phyloP scores from a whole-genome alignment of 2,329 filamentous ascomycete species.

The Pseudogymnoascus sp. region DNA sequence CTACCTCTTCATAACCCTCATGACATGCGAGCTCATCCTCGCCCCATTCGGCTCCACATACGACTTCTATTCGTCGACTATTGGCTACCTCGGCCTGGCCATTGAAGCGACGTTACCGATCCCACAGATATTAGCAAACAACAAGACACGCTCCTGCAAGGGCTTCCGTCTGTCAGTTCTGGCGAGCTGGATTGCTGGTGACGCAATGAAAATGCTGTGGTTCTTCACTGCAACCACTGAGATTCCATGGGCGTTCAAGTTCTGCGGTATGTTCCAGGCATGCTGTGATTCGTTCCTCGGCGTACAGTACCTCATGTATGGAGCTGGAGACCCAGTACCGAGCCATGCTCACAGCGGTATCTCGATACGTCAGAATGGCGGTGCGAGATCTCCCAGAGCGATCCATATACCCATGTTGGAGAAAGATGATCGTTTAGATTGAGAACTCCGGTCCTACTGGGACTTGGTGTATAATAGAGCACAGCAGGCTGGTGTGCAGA shows the following conservation, averaged over 20 bases:
- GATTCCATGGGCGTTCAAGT: constrained; percentile 72
- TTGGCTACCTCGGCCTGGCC: constrained; percentile 68
- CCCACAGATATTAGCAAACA: constrained; percentile 68
- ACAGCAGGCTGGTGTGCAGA: neutral
- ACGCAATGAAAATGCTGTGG: constrained; percentile 82
- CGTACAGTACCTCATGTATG: constrained; percentile 65
- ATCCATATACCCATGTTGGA: constrained; percentile 19
- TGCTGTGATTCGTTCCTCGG: constrained; percentile 67
- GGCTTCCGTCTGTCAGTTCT: constrained; percentile 72
- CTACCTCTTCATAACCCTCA: constrained; percentile 55
- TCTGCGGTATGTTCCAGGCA: constrained; percentile 75
- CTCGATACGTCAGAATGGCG: neutral
- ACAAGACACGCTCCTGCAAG: constrained; percentile 59
- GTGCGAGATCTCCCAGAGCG: constrained; percentile 10
- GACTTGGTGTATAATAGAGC: constrained; percentile 1
- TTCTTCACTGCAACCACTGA: constrained; percentile 64
- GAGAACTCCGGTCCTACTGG: neutral
- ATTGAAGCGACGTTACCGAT: constrained; percentile 76
- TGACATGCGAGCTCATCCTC: constrained; percentile 59
- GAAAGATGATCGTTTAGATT: constrained; percentile 24
- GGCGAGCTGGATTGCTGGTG: constrained; percentile 69
- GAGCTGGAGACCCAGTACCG: constrained; percentile 34
- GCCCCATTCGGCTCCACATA: constrained; percentile 51
- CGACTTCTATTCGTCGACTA: constrained; percentile 53
- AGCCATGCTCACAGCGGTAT: neutral